A percentile compares a stretch with the other conserved stretches of the same genome.
Evolutionary conservation across 2,329 filamentous ascomycete species (phyloP).

Genomic region (Pestalotiopsis sp.): DNA sequence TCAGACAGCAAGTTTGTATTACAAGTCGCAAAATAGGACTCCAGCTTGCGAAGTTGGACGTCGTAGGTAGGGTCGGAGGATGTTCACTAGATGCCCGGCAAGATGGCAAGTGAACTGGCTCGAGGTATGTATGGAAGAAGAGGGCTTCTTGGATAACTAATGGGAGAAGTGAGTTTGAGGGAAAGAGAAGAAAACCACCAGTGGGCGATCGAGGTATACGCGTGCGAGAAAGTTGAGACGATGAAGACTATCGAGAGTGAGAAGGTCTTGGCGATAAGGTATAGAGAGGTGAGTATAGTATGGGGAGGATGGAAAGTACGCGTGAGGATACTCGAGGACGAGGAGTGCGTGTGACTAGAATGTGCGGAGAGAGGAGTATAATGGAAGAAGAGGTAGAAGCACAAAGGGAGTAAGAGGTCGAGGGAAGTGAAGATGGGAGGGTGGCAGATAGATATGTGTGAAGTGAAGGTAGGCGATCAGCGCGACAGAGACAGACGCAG

Average conservation of each 20-base stretch:
- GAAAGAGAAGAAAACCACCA: conserved; percentile 19
- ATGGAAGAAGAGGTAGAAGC: not conserved
- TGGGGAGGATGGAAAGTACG: not conserved
- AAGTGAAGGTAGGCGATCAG: conserved; percentile 25
- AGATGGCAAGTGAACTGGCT: conserved; percentile 14
- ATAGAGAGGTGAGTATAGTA: not conserved
- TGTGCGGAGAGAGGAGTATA: not conserved
- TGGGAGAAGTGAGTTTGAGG: conserved; percentile 24
- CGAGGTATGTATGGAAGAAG: conserved; percentile 14
- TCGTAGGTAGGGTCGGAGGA: conserved; percentile 11
- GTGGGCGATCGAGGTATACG: not conserved
- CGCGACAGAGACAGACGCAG: conserved; percentile 19
- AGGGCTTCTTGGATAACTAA: conserved; percentile 14
- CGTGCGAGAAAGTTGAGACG: not conserved
- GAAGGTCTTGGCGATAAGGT: conserved; percentile 11
- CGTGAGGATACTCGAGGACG: conserved; percentile 20
- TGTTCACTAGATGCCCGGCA: conserved; percentile 9
- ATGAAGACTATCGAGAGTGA: conserved; percentile 9
- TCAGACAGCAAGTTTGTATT: conserved; percentile 17
- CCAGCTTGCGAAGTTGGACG: not conserved
- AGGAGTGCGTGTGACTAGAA: conserved; percentile 12
- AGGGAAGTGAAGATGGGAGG: not conserved
- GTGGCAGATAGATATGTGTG: conserved; percentile 4
- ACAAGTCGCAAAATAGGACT: conserved; percentile 8
- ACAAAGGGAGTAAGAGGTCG: not conserved